phyloP scores from a whole-genome alignment of 2,329 filamentous ascomycete species.

The Aspergillus spinulosporus region DNA sequence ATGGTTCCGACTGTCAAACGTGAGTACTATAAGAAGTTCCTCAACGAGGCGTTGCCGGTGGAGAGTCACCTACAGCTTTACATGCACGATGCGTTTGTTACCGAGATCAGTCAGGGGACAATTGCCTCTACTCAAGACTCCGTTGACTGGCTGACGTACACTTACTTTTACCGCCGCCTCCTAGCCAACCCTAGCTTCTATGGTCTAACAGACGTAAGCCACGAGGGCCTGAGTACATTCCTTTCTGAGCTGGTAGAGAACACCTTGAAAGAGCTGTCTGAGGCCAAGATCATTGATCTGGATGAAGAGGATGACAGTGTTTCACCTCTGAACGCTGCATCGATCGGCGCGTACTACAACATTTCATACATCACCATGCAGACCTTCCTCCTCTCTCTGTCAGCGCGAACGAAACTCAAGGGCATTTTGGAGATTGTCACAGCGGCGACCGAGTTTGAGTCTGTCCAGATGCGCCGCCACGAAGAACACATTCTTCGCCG shows the following conservation, averaged over 20 bases:
- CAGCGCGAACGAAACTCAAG: conserved; percentile 88
- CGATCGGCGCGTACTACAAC: conserved; percentile 99
- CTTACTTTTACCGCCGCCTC: conserved; percentile 94
- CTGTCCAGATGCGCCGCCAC: conserved; percentile 89
- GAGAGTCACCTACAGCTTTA: conserved; percentile 92
- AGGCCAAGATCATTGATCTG: conserved; percentile 93
- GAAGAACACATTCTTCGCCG: conserved; percentile 84
- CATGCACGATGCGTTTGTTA: conserved; percentile 93
- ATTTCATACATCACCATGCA: conserved; percentile 99
- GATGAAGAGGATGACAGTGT: conserved; percentile 92
- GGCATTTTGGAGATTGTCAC: conserved; percentile 96
- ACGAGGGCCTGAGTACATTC: conserved; percentile 91
- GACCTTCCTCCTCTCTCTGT: conserved; percentile 90
- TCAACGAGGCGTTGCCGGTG: conserved; percentile 92
- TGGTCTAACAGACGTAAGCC: conserved; percentile 79
- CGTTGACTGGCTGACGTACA: conserved; percentile 97
- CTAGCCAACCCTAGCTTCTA: conserved; percentile 97
- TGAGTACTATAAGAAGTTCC: conserved; percentile 98
- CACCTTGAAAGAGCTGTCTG: conserved; percentile 83
- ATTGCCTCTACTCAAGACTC: conserved; percentile 95
- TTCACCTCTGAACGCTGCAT: conserved; percentile 87
- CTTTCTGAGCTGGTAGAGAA: conserved; percentile 93
- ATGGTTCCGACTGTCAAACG: conserved; percentile 95
- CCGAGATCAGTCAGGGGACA: conserved; percentile 94
- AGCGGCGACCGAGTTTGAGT: conserved; percentile 93